Evolutionary conservation across 2,329 filamentous ascomycete species (phyloP), one percentile per base, ranked within the genome.

Genomic region (Talaromyces sp.): DNA sequence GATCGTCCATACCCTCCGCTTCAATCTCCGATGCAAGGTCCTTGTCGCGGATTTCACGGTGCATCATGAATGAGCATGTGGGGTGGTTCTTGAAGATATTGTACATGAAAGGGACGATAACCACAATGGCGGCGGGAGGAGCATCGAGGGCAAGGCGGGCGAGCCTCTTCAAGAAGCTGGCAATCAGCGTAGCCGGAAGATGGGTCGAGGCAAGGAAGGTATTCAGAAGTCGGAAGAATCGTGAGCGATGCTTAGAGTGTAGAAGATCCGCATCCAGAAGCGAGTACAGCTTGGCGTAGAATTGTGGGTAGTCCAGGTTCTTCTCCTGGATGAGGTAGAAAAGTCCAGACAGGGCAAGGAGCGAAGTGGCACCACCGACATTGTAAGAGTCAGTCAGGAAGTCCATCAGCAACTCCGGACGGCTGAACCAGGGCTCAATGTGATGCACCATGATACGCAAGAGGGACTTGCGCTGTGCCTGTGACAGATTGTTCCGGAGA

Each of bases 371-470:
- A 40, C 94, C 94, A 47, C 93, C 91, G 7, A 86, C 78, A 65
- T 97, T 83, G 76, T 96, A 97, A 27, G 87, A 95, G 74, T 94
- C 90, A n/a, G 91, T 96, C 50, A 99, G 77, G 72, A 97, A 99
- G 76, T 99, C 94, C 81, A 96, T 91, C 30, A 99, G 82, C 36
- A 96, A 81, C 67, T 97, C 93, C 1, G 91, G 88, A 56, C 91
- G 89, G 43, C 80, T 82, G 73, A 97, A 96, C 89, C 91, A 96
- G 0, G 93, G 92, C 20, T 89, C 88, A 62, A 97, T 90, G 30
- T 86, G 86, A 37, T 84, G 83, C 2, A 90, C 86, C 75, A 95
- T 87, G 56, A 88, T 82, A 55, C 84, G 82, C 43, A 99, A 80
- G 2, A 96, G 81, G 44, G 80, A 78, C 70, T 97, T 97, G 47